Evolutionary conservation across 257 asterid genomes (phyloP), one percentile per base, ranked within the genome.

Genomic region (Phtheirospermum japonicum): DNA sequence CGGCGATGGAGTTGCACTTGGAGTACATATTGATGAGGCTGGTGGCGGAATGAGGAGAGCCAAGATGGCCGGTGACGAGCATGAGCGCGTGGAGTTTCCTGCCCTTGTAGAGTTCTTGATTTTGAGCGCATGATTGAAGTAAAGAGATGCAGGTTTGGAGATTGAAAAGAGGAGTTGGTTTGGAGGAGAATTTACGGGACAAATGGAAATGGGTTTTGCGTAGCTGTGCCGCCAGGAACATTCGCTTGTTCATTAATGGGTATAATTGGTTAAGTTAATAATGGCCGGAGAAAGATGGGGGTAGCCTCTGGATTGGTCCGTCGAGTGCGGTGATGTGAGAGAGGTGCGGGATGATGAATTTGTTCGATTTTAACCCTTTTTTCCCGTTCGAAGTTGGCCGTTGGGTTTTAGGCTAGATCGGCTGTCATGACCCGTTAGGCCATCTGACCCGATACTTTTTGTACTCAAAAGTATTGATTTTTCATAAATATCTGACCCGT

Each of bases 21-120:
- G 96, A 82, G 80, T 90, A 90, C 97, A 90, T 88, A 63, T 83
- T 85, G 75, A 90, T 82, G 31, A 90, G 88, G 83, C 97, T 85
- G 6, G 95, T 90, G 36, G 83, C 76, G 37, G 93, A 77, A 17
- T 80, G 62, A 10, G 97, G 91, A 43, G 95, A 79, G 43, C 55
- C 59, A 18, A 82, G 76, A 58, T 75, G 77, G 30, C 87, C 89
- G 51, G 48, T 28, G 33, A 67, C 76, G 65, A 90, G 67, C 82
- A 90, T 75, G 51, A 43, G 80, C 13, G 87, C 58, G 57, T 90
- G 97, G 32, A 82, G 50, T 67, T 64, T 75, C 71, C 73, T 75
- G 13, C 94, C 96, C 59, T 49, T 20, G 28, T 54, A 61, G n/a
- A 85, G 76, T 32, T 79, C 71, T 45, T 73, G 79, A 23, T 65